A percentile compares a stretch with the other conserved stretches of the same genome.
These are phyloP conservation scores for Pseudotsuga menziesii DNA, from an alignment of 75 land plant genomes.

Conservation along the genomic window DNA sequence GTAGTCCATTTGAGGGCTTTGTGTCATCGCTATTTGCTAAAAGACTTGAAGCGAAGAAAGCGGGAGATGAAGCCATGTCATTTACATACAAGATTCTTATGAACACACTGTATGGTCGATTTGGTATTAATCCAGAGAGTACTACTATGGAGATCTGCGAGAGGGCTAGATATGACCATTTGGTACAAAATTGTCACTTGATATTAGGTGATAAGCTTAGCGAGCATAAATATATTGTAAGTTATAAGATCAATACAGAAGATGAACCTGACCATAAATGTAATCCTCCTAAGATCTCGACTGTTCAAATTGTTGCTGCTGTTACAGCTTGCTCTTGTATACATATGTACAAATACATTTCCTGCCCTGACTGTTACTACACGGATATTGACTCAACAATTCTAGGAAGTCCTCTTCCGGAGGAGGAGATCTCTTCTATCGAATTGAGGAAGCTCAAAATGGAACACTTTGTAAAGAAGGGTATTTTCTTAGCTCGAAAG, in stretches of 20 bases:
- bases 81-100: slow-evolving; percentile 1
- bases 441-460: background rate
- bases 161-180: background rate
- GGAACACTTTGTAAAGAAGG: background rate
- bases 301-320: background rate
- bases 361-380: background rate
- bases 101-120: slow-evolving; percentile 3
- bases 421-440: background rate
- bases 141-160: background rate
- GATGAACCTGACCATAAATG: background rate
- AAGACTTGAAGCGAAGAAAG: background rate
- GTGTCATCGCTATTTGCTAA: background rate
- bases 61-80: background rate
- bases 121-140: slow-evolving; percentile 5
- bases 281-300: background rate
- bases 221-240: background rate
- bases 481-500: background rate
- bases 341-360: background rate
- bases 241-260: background rate
- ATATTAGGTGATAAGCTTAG: slow-evolving; percentile 5
- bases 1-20: background rate
- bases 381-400: background rate
- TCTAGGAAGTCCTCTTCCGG: background rate
- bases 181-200: background rate
- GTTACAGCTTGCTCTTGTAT: slow-evolving; percentile 1